Conservation (phyloP, 768 basidiomycete genomes). For the Holtermannia corniformis region DNA sequence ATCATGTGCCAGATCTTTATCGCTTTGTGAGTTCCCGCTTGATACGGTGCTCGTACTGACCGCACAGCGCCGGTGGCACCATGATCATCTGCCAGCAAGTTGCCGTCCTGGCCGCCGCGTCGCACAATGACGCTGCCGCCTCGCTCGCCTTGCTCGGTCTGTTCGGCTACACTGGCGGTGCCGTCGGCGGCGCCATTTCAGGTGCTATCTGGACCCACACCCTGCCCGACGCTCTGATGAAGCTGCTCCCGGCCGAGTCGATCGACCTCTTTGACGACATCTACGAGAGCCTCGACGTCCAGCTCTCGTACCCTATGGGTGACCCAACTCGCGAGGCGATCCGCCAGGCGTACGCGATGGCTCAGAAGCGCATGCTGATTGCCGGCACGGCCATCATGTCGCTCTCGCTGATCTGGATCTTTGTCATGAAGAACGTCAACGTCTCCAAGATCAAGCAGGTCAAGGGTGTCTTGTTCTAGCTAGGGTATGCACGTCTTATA, state of each 20-base stretch:
- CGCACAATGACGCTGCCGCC: slow-evolving; percentile 22
- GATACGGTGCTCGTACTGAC: too few relatives aligned
- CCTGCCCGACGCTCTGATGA: slow-evolving; percentile 17
- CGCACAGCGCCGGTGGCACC: slow-evolving; percentile 16
- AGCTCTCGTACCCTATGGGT: slow-evolving; percentile 24
- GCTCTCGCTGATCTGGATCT: slow-evolving; percentile 10
- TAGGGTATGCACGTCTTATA: not conserved
- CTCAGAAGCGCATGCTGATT: slow-evolving; percentile 29
- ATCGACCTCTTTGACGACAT: slow-evolving; percentile 15
- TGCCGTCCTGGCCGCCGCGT: slow-evolving; percentile 21
- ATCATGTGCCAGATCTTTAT: slow-evolving; percentile 31
- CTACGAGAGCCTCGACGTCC: slow-evolving; percentile 22
- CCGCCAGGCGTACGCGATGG: slow-evolving; percentile 22
- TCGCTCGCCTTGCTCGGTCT: slow-evolving; percentile 20
- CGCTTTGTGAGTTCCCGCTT: too few relatives aligned
- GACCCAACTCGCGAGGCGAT: slow-evolving; percentile 23
- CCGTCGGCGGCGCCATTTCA: slow-evolving; percentile 22
- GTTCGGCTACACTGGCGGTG: slow-evolving; percentile 12
- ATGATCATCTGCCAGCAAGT: slow-evolving; percentile 26
- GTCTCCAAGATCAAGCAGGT: slow-evolving; percentile 26
- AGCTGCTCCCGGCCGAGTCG: slow-evolving; percentile 18
- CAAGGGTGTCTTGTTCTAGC: slow-evolving; percentile 31
- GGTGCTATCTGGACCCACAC: slow-evolving; percentile 39
- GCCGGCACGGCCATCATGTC: slow-evolving; percentile 26
- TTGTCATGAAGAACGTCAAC: slow-evolving; percentile 27